phyloP scores from a whole-genome alignment of 2,329 filamentous ascomycete genomes.

The Tolypocladium album region DNA sequence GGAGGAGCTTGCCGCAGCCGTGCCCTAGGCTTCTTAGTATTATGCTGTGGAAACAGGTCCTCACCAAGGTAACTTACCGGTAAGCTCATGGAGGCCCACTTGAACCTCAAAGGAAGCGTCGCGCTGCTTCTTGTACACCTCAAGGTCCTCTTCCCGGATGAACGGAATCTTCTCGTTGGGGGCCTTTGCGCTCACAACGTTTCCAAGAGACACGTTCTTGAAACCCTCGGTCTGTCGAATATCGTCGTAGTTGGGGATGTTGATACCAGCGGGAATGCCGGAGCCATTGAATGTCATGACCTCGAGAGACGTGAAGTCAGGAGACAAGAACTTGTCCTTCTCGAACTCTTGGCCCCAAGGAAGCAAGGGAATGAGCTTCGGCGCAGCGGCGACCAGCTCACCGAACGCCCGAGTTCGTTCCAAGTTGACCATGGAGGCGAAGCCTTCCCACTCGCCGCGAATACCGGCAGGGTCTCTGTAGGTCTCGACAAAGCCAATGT shows the following conservation, averaged over 20 bases:
- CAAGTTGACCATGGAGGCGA: conserved; percentile 76
- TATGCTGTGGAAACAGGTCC: neutral
- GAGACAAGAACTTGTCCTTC: conserved; percentile 90
- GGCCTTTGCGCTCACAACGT: conserved; percentile 83
- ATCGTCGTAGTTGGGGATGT: conserved; percentile 62
- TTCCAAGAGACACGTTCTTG: conserved; percentile 90
- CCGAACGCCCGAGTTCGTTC: conserved; percentile 84
- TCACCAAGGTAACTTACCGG: conserved; percentile 21
- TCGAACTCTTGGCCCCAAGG: conserved; percentile 87
- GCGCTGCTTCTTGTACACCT: conserved; percentile 70
- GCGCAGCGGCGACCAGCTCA: conserved; percentile 71
- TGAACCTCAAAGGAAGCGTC: conserved; percentile 90
- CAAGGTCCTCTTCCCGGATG: conserved; percentile 67
- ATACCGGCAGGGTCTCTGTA: conserved; percentile 76
- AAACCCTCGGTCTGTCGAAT: conserved; percentile 77
- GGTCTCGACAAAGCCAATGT: conserved; percentile 78
- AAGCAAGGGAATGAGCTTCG: conserved; percentile 74
- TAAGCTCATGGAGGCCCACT: conserved; percentile 86
- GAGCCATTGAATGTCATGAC: conserved; percentile 66
- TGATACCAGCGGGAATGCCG: conserved; percentile 58
- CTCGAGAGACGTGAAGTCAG: conserved; percentile 92
- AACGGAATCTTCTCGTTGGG: conserved; percentile 90
- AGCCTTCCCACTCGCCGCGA: conserved; percentile 77
- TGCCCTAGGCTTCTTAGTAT: conserved; percentile 43
- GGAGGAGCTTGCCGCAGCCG: conserved; percentile 85